phyloP scores from a whole-genome alignment of 179 eudicot genomes.

The Patellifolia procumbens region DNA sequence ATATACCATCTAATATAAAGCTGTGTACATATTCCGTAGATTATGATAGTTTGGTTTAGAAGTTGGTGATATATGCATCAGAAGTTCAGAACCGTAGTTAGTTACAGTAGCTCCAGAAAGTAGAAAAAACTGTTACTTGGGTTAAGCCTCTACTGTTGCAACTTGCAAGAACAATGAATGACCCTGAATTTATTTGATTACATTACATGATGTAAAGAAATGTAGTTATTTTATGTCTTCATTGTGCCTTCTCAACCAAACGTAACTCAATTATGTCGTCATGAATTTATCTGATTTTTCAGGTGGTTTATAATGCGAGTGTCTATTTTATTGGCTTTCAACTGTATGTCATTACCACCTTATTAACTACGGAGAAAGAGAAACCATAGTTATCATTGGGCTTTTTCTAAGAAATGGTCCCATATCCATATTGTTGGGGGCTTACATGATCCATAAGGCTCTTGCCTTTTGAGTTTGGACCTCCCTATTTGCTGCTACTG shows the following conservation, averaged over 20 bases:
- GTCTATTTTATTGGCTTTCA: not conserved
- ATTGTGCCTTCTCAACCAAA: not conserved
- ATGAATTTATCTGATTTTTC: not conserved
- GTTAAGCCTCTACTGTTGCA: not conserved
- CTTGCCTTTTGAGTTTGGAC: not conserved
- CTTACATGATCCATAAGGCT: not conserved
- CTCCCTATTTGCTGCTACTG: not conserved
- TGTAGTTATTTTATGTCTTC: not conserved
- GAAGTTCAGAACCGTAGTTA: conserved; percentile 8
- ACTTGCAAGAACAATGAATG: conserved; percentile 6
- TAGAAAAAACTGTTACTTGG: not conserved
- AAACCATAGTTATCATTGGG: not conserved
- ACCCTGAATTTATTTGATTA: not conserved
- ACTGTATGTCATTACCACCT: not conserved
- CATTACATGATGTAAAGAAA: not conserved
- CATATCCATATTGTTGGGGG: not conserved
- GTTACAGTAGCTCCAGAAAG: not conserved
- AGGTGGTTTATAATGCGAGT: not conserved
- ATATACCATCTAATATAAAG: conserved; percentile 6
- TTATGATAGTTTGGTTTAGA: not conserved
- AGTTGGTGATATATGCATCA: conserved; percentile 9
- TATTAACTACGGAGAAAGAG: not conserved
- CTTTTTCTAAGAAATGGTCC: conserved; percentile 11
- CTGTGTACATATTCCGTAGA: conserved; percentile 10
- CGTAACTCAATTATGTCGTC: not conserved